Conservation (phyloP, 2,329 filamentous ascomycete species). For the Pseudogymnoascus sp. region DNA sequence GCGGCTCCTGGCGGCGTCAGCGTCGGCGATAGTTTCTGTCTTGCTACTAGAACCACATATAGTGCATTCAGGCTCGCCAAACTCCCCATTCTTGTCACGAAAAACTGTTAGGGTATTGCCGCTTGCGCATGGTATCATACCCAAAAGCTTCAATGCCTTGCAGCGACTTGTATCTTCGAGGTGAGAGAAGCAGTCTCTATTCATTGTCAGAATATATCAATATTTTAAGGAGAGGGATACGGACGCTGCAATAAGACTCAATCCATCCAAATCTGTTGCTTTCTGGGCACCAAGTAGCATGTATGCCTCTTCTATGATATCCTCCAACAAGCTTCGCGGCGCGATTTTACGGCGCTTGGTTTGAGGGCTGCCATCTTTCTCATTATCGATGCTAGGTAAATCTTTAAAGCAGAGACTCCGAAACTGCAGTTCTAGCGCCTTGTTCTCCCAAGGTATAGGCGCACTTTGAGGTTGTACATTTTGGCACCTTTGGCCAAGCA, state of each 20-base stretch:
- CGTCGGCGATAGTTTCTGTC: conserved; percentile 14
- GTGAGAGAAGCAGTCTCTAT: conserved; percentile 37
- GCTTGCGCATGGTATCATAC: conserved; percentile 49
- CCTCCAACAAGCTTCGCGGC: conserved; percentile 29
- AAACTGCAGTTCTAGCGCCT: conserved; percentile 22
- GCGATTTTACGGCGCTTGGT: conserved; percentile 28
- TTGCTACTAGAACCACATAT: conserved; percentile 23
- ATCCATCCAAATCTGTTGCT: conserved; percentile 30
- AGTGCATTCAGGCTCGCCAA: conserved; percentile 22
- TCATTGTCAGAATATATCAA: conserved; percentile 12
- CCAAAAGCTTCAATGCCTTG: conserved; percentile 47
- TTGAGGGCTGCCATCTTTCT: conserved; percentile 15
- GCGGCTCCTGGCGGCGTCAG: conserved; percentile 9
- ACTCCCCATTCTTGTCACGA: conserved; percentile 24
- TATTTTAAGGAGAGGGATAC: conserved; percentile 23
- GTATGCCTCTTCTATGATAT: conserved; percentile 30
- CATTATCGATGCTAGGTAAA: background rate
- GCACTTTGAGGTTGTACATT: background rate
- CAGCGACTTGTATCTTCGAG: conserved; percentile 45
- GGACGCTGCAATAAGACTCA: conserved; percentile 43
- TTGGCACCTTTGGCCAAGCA: conserved; percentile 20
- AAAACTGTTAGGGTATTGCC: conserved; percentile 37
- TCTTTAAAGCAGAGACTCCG: conserved; percentile 16
- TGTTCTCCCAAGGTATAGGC: conserved; percentile 18
- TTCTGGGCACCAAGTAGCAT: conserved; percentile 30